These are phyloP conservation scores for Vickermania spadyakhi DNA, from an alignment of 208 protist genomes.

Conservation along the genomic window DNA sequence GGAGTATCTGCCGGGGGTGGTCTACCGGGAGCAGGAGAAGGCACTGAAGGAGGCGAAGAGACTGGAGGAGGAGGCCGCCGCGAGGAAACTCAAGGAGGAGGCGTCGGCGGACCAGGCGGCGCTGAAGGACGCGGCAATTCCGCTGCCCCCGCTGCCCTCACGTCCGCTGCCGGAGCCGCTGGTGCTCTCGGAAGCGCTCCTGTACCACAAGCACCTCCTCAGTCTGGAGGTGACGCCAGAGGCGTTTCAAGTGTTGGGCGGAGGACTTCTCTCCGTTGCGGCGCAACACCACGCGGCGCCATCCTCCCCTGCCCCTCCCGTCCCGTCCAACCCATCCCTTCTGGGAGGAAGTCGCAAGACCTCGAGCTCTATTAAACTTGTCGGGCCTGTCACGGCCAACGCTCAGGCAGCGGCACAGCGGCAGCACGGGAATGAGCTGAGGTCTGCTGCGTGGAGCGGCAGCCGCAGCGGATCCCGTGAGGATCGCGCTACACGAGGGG, in stretches of 20 bases:
- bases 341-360: not conserved
- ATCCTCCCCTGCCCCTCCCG: not conserved
- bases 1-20: not conserved
- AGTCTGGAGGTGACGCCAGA: constrained; percentile 11
- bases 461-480: not conserved
- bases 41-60: not conserved
- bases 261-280: not conserved
- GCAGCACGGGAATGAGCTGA: not conserved
- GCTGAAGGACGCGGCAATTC: not conserved
- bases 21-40: not conserved
- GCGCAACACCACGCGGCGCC: too few relatives aligned
- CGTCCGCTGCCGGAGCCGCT: not conserved
- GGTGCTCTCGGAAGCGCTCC: constrained; percentile 5
- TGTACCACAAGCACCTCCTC: constrained; percentile 6
- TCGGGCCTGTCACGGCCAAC: not conserved
- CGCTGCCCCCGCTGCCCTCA: not conserved
- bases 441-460: not conserved
- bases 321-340: not conserved
- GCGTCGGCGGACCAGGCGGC: not conserved
- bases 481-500: not conserved
- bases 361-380: not conserved
- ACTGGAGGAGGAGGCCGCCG: not conserved
- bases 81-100: not conserved
- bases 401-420: not conserved
- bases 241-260: constrained; percentile 5